phyloP scores from a whole-genome alignment of 2,329 filamentous ascomycete genomes.

The Neonectria faginata region DNA sequence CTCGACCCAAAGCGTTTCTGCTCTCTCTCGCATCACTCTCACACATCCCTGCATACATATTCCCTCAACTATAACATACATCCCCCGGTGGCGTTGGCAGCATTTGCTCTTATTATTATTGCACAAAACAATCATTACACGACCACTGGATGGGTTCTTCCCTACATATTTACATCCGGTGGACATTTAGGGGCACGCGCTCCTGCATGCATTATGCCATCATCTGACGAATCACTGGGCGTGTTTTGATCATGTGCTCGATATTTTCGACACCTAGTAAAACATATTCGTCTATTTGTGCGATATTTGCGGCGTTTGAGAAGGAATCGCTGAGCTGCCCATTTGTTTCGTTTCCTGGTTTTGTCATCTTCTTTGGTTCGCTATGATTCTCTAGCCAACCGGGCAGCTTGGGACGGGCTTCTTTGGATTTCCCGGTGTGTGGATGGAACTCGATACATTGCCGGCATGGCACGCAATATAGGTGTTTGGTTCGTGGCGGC shows the following conservation, averaged over 20 bases:
- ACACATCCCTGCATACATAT: slow-evolving; percentile 21
- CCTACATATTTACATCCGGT: slow-evolving; percentile 28
- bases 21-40: background rate
- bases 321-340: slow-evolving; percentile 27
- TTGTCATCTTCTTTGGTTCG: slow-evolving; percentile 17
- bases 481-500: slow-evolving; percentile 32
- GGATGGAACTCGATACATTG: slow-evolving; percentile 31
- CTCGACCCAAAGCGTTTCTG: background rate
- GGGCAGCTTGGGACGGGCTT: slow-evolving; percentile 7
- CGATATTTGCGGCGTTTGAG: slow-evolving; percentile 36
- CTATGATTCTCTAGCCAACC: slow-evolving; percentile 15
- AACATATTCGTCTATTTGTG: slow-evolving; percentile 27
- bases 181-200: slow-evolving; percentile 16
- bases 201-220: slow-evolving; percentile 25
- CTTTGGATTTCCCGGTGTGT: slow-evolving; percentile 26
- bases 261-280: slow-evolving; percentile 30
- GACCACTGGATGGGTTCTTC: slow-evolving; percentile 31
- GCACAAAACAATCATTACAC: slow-evolving; percentile 29
- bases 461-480: slow-evolving; percentile 26
- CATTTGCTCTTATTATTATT: slow-evolving; percentile 35
- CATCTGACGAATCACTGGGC: slow-evolving; percentile 27
- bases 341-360: slow-evolving; percentile 28
- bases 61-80: slow-evolving; percentile 13
- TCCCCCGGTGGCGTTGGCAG: slow-evolving; percentile 24
- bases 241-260: slow-evolving; percentile 35